phyloP scores from a whole-genome alignment of 148 eudicot genomes.

The Bassia scoparia region DNA sequence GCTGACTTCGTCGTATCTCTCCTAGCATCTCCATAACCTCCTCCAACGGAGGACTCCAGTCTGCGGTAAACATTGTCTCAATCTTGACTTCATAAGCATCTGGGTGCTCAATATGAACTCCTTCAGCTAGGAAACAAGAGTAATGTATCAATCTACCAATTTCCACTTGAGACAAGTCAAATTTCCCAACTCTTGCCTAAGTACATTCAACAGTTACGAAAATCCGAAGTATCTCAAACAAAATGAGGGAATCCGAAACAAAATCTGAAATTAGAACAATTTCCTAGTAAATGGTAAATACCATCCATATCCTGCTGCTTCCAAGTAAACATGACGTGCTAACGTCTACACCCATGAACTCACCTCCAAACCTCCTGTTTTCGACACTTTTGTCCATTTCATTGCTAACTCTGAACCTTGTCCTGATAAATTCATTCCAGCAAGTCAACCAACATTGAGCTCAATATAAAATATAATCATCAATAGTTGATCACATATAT shows the following conservation, averaged over 20 bases:
- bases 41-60: conserved; percentile 82
- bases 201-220: no score
- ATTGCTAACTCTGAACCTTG: conserved; percentile 53
- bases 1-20: conserved; percentile 24
- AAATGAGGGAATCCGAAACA: no score
- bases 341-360: conserved; percentile 69
- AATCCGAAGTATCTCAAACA: no score
- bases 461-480: no score
- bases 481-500: no score
- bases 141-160: background rate
- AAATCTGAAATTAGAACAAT: background rate
- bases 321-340: conserved; percentile 89
- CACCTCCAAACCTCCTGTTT: conserved; percentile 70
- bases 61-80: conserved; percentile 67
- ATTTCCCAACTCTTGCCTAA: background rate
- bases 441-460: background rate
- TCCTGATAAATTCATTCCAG: conserved; percentile 44
- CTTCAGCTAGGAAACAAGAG: conserved; percentile 48
- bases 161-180: background rate
- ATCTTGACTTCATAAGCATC: conserved; percentile 92
- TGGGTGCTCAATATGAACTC: conserved; percentile 66
- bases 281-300: conserved; percentile 14
- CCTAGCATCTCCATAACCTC: conserved; percentile 55
- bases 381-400: conserved; percentile 78
- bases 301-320: conserved; percentile 71